Evolutionary conservation across 495 filamentous ascomycete genomes (phyloP).

Genomic region (Astrocystis sublimbata): DNA sequence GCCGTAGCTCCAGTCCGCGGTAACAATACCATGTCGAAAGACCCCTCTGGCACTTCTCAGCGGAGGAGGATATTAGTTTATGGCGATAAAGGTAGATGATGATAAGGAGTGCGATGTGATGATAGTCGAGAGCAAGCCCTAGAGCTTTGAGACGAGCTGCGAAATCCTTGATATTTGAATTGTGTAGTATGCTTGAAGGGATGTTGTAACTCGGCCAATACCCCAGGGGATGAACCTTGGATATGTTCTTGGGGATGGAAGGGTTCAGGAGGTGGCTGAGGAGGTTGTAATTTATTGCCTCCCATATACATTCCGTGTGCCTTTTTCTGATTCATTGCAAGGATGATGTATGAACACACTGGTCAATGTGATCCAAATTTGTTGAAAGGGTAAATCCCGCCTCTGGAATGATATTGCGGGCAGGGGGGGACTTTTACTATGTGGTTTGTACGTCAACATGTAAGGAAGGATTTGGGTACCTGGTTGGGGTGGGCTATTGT

Average conservation of each 20-base stretch:
- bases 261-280: slow-evolving; percentile 10
- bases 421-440: not conserved
- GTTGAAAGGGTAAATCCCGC: not conserved
- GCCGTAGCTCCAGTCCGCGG: slow-evolving; percentile 23
- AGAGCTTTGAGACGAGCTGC: not conserved
- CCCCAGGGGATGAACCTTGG: not conserved
- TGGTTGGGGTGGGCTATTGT: slow-evolving; percentile 2
- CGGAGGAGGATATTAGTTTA: not conserved
- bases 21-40: slow-evolving; percentile 29
- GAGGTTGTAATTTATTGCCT: not conserved
- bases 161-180: slow-evolving; percentile 19
- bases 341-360: not conserved
- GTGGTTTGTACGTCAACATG: not conserved
- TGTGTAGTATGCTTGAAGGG: not conserved
- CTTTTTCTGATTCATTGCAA: slow-evolving; percentile 11
- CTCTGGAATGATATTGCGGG: slow-evolving; percentile 22
- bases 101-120: slow-evolving; percentile 15
- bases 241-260: slow-evolving; percentile 19
- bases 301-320: slow-evolving; percentile 1
- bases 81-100: not conserved
- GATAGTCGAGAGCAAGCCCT: not conserved
- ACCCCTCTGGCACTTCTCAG: not conserved
- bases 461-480: not conserved
- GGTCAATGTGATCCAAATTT: slow-evolving; percentile 13
- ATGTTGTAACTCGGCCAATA: not conserved